Base-by-base conservation (phyloP, 345 rosid species). In the Limnanthes douglasii region DNA sequence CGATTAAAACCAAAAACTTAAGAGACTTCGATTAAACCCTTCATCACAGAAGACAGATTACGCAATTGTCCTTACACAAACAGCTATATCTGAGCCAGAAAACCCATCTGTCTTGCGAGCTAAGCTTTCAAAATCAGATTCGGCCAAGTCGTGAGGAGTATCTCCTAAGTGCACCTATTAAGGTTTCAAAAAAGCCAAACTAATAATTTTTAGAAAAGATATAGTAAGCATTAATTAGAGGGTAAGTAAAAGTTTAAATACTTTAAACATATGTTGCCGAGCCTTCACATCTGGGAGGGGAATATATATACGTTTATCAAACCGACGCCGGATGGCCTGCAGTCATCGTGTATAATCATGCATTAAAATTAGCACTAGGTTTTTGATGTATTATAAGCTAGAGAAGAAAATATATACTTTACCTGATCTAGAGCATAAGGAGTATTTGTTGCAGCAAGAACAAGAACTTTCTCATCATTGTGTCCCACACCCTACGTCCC, bases 361-460 rank as follows among this genome's bases (percentile, higher is more conserved):
- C n/a, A n/a, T n/a, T n/a, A n/a, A n/a, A n/a, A n/a, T n/a, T 27
- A n/a, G n/a, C n/a, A n/a, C n/a, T n/a, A n/a, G n/a, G n/a, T n/a
- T n/a, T n/a, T n/a, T n/a, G n/a, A n/a, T n/a, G n/a, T n/a, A n/a
- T n/a, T n/a, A n/a, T n/a, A n/a, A n/a, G n/a, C n/a, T n/a, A n/a
- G 43, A 21, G 21, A 42, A 30, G 11, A 55, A 48, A 43, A 28
- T 18, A 22, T 10, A 25, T 7, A 47, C n/a, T n/a, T 31, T 29
- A 64, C 92, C 75, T 79, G 92, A 69, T 79, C 92, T 21, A 79
- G 60, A n/a, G 85, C 75, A 60, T 79, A 75, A 5, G 92, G 92
- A 15, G 85, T 79, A 60, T 79, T 79, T 33, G 92, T 75, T 41
- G 92, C 92, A 14, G 92, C 78, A 57, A 79, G 92, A 53, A 79